These are phyloP conservation scores for Neoarthrinium moseri DNA, from an alignment of 2,329 filamentous ascomycete genomes.

Conservation along the genomic window DNA sequence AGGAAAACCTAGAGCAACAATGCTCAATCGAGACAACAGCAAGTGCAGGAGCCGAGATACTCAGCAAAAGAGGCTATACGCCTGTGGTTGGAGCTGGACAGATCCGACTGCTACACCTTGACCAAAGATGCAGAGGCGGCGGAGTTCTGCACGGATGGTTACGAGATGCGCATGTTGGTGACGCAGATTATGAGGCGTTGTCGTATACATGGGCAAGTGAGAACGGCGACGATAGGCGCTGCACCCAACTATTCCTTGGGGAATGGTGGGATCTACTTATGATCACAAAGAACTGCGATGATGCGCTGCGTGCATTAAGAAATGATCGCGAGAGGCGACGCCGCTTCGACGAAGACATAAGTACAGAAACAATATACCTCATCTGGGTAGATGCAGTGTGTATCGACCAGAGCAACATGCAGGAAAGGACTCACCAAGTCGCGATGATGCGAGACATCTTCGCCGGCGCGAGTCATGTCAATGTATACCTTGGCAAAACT, in stretches of 20 bases:
- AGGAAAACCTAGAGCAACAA: background rate
- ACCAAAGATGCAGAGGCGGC: background rate
- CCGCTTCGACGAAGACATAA: background rate
- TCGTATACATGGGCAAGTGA: background rate
- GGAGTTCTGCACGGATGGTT: background rate
- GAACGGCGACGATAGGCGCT: background rate
- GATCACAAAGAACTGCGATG: background rate
- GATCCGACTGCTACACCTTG: background rate
- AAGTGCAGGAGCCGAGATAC: background rate
- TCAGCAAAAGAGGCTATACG: background rate
- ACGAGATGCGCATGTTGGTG: background rate
- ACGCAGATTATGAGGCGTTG: background rate
- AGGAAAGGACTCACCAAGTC: background rate
- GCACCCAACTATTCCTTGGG: background rate
- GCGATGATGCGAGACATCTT: background rate
- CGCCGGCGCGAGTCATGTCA: background rate
- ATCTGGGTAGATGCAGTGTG: background rate
- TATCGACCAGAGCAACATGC: background rate
- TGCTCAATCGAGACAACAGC: background rate
- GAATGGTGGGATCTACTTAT: background rate
- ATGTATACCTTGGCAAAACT: background rate
- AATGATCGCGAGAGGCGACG: background rate
- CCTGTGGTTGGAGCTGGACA: background rate
- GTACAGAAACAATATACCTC: too few relatives aligned
- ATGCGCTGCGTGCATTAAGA: background rate